Base-by-base conservation (phyloP, 768 basidiomycete species). In the Pleurotus djamor region DNA sequence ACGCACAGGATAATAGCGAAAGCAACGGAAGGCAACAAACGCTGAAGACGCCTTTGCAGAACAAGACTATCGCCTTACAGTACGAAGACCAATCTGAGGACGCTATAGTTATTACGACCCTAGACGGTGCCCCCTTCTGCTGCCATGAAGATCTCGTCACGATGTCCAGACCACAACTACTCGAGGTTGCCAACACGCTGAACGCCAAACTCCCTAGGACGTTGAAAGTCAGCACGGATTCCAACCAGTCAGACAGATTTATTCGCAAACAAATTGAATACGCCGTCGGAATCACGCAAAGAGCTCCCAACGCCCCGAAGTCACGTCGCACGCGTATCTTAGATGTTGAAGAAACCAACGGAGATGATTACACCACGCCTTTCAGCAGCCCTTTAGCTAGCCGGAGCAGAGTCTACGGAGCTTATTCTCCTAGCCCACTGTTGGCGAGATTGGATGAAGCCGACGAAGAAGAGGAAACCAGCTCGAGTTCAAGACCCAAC, bases 81-180 rank as follows among this genome's bases (percentile, higher is more conserved):
- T 83, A 83, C 58, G 83, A 86, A 59, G 79, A 81, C 33, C 66
- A 69, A 13, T 71, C 79, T 2, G 79, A 80, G 52, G 81, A 85
- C 63, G 83, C 82, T 6, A 73, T 90, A 44, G 76, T 89, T 41
- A 83, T 90, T 68, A 89, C 85, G 0, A 78, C 87, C 5, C 76
- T 91, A 10, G 73, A 79, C 44, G 70, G 69, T 21, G 73, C 81
- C 8, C 88, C 88, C 0, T 91, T 90, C 72, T 87, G 86, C 71
- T 89, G 87, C 69, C 87, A 91, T 66, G 86, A 88, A 60, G 88
- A 91, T 63, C 78, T 90, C 44, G 65, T 89, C 57, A 78, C 81
- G 0, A 89, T 91, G 89, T 64, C 80, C 3, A 82, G 81, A 44
- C 48, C 68, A 1, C 74, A 82, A 60, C 82, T 91, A 47, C 66